Base-by-base conservation (phyloP, 345 rosid genomes). In the Eutrema heterophyllum region DNA sequence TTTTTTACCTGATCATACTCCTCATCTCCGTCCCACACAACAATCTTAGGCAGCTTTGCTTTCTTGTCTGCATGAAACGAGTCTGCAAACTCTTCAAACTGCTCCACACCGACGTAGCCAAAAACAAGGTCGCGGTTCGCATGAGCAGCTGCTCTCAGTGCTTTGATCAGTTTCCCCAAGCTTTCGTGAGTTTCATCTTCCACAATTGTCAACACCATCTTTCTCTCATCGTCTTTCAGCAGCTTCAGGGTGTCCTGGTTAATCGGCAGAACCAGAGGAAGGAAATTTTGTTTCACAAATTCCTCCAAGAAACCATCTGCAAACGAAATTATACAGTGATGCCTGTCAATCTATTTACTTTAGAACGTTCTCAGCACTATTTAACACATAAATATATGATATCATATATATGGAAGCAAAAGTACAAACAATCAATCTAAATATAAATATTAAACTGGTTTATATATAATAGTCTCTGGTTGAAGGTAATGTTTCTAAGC, bases 81-180 rank as follows among this genome's bases (percentile, higher is more conserved):
- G 71, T 87, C 92, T 32, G 96, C 83, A 79, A 95, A 90, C 8
- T 88, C 98, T 76, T 75, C 86, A 79, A 86, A 95, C 65, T 88
- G 97, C 68, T 85, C 80, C 64, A 90, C 75, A 67, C 98, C 98
- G 4, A 89, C 92, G 78, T 86, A 90, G n/a, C 83, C 93, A 82
- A 95, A 95, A 40, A 90, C 88, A 64, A 95, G 79, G 77, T 95
- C 87, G 11, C 89, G 94, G 84, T 95, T 95, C 38, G 98, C 97
- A 75, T 86, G 83, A 75, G 97, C 97, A 73, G 98, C 97, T 75
- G 96, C 92, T 81, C 89, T 95, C 79, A 95, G 58, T 50, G 84
- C 73, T 70, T 83, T 85, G 78, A 78, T 74, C 84, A 95, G 78
- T 45, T 85, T 83, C 60, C 73, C 84, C 16, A 92, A 72, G 53